These are phyloP conservation scores for Tinospora cordifolia DNA, from an alignment of 164 flowering plant genomes.

Conservation along the genomic window DNA sequence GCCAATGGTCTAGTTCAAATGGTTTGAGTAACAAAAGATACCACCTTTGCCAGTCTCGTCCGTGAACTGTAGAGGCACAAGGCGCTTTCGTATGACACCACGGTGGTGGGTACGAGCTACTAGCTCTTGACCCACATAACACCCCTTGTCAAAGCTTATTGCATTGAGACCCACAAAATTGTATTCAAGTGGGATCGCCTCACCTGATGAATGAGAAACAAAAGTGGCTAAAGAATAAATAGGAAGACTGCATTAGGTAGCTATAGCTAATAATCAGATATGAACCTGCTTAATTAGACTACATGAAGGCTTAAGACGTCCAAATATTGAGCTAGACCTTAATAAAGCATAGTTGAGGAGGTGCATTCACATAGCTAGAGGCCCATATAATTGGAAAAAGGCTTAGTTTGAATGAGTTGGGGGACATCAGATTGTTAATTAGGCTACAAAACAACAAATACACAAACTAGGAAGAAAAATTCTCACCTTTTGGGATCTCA, in stretches of 20 bases:
- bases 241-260: too few species aligned
- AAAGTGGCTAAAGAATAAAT: too few species aligned
- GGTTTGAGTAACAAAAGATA: background rate
- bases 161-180: constrained; percentile 82
- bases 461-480: background rate
- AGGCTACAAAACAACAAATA: too few species aligned
- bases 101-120: constrained; percentile 90
- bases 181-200: constrained; percentile 90
- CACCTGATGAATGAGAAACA: constrained; percentile 34
- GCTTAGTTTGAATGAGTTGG: too few species aligned
- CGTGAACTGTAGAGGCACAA: constrained; percentile 66
- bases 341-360: too few species aligned
- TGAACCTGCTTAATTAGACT: too few species aligned
- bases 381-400: too few species aligned
- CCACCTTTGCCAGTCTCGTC: constrained; percentile 51
- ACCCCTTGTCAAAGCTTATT: constrained; percentile 91
- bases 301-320: too few species aligned
- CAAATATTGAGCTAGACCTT: too few species aligned
- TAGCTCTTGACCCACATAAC: constrained; percentile 90
- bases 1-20: background rate
- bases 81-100: constrained; percentile 80
- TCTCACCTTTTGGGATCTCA: constrained; percentile 87
- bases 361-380: too few species aligned
- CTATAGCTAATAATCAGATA: too few species aligned
- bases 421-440: too few species aligned